Conservation (phyloP, 805 yeast species). For the Priceomyces castillae region DNA sequence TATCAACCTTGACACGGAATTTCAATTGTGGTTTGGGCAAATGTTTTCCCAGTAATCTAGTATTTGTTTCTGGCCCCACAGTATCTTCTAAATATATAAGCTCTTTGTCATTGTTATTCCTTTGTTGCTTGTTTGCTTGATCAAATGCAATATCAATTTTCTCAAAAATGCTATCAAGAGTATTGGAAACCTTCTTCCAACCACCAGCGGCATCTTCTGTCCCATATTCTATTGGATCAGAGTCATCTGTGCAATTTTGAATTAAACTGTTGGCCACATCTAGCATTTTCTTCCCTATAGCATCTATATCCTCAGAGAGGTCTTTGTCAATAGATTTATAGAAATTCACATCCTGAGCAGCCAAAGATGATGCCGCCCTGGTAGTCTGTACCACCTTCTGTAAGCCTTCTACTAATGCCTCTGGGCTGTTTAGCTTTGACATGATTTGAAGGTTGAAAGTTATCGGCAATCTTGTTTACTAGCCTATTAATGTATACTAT, state of each 20-base stretch:
- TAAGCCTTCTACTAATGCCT: slow-evolving; percentile 23
- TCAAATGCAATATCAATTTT: slow-evolving; percentile 71
- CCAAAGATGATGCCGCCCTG: slow-evolving; percentile 65
- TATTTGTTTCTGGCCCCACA: slow-evolving; percentile 6
- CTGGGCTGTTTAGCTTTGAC: slow-evolving; percentile 1
- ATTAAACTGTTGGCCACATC: slow-evolving; percentile 18
- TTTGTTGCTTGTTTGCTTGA: slow-evolving; percentile 23
- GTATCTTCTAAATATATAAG: slow-evolving; percentile 54
- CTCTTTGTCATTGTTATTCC: slow-evolving; percentile 12
- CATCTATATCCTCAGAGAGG: slow-evolving; percentile 38
- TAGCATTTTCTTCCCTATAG: slow-evolving; percentile 42
- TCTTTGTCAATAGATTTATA: slow-evolving; percentile 58
- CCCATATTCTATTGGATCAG: slow-evolving; percentile 32
- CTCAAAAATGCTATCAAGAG: slow-evolving; percentile 72
- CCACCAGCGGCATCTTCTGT: slow-evolving; percentile 44
- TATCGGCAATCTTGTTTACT: neutral
- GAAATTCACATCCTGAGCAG: slow-evolving; percentile 79
- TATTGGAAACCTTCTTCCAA: slow-evolving; percentile 63
- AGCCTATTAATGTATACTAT: neutral
- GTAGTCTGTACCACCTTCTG: slow-evolving; percentile 56
- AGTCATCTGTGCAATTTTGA: slow-evolving; percentile 27
- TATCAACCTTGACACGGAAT: slow-evolving; percentile 62
- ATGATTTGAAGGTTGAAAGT: neutral
- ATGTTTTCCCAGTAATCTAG: slow-evolving; percentile 19
- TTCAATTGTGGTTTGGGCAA: slow-evolving; percentile 66